Conservation (phyloP, 192 early-diverging fungal species). For the Backusella luteola region DNA sequence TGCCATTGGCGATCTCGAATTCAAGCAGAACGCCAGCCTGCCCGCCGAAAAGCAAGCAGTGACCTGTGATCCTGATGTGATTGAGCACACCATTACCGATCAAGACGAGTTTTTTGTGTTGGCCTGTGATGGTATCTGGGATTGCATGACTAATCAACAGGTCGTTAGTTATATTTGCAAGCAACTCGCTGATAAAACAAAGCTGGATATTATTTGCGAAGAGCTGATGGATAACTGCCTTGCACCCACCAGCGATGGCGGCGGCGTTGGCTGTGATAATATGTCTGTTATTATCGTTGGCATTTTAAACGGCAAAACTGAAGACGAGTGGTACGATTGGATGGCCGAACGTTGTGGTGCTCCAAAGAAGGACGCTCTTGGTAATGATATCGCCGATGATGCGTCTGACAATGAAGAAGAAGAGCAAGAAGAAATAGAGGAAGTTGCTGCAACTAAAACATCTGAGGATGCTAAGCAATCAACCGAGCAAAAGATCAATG, state of each 20-base stretch:
- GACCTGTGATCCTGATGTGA: conserved; percentile 86
- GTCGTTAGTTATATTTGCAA: conserved; percentile 82
- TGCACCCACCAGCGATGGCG: conserved; percentile 85
- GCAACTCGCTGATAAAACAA: conserved; percentile 59
- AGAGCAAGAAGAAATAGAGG: neutral
- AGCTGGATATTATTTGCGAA: conserved; percentile 77
- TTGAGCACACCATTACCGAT: conserved; percentile 53
- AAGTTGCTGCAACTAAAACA: too few species aligned
- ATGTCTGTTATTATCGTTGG: conserved; percentile 97
- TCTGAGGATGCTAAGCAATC: neutral
- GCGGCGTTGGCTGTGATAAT: conserved; percentile 97
- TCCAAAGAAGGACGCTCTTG: conserved; percentile 27
- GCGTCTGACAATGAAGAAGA: neutral
- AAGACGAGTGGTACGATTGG: conserved; percentile 75
- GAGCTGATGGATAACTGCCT: conserved; percentile 90
- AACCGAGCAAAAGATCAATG: neutral
- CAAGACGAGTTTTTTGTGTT: conserved; percentile 93
- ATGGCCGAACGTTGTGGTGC: conserved; percentile 31
- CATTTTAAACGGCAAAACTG: conserved; percentile 73
- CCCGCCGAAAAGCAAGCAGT: conserved; percentile 90
- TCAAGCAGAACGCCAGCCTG: conserved; percentile 84
- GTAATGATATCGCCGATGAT: neutral
- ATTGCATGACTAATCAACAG: conserved; percentile 91
- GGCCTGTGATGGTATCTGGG: conserved; percentile 99
- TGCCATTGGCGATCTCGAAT: conserved; percentile 98